phyloP scores from a whole-genome alignment of 2,329 filamentous ascomycete genomes.

The Penicillium griseofulvum region DNA sequence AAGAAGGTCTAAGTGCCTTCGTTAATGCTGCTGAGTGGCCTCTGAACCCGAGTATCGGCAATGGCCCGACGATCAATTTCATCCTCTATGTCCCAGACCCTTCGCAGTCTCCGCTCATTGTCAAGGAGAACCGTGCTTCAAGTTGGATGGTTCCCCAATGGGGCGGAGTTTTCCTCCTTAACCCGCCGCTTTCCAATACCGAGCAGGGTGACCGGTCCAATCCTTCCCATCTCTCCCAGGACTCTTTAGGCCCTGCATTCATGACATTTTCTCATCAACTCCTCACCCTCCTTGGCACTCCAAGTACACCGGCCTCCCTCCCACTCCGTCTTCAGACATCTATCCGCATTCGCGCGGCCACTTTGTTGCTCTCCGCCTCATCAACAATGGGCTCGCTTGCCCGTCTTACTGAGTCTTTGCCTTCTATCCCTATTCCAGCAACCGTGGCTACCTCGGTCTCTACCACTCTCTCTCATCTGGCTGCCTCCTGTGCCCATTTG shows the following conservation, averaged over 20 bases:
- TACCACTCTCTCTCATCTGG: conserved; percentile 73
- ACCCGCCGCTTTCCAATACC: conserved; percentile 45
- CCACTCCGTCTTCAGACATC: conserved; percentile 82
- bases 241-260: conserved; percentile 73
- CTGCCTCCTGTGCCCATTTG: conserved; percentile 71
- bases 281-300: conserved; percentile 80
- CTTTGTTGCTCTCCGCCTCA: conserved; percentile 82
- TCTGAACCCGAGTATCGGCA: conserved; percentile 86
- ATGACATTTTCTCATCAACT: conserved; percentile 89
- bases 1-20: conserved; percentile 87
- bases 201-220: conserved; percentile 31
- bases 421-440: conserved; percentile 85
- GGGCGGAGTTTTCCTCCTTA: conserved; percentile 75
- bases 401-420: conserved; percentile 76
- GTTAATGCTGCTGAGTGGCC: conserved; percentile 99
- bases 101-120: conserved; percentile 57
- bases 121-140: conserved; percentile 61
- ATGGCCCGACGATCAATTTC: conserved; percentile 93
- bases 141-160: conserved; percentile 97
- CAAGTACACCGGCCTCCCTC: conserved; percentile 72
- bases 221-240: conserved; percentile 56
- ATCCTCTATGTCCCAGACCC: conserved; percentile 83
- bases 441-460: conserved; percentile 83
- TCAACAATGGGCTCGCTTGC: conserved; percentile 92
- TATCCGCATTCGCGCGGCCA: conserved; percentile 78